Evolutionary conservation across 2,329 filamentous ascomycete genomes (phyloP).

Genomic region (Diaporthe capsici): DNA sequence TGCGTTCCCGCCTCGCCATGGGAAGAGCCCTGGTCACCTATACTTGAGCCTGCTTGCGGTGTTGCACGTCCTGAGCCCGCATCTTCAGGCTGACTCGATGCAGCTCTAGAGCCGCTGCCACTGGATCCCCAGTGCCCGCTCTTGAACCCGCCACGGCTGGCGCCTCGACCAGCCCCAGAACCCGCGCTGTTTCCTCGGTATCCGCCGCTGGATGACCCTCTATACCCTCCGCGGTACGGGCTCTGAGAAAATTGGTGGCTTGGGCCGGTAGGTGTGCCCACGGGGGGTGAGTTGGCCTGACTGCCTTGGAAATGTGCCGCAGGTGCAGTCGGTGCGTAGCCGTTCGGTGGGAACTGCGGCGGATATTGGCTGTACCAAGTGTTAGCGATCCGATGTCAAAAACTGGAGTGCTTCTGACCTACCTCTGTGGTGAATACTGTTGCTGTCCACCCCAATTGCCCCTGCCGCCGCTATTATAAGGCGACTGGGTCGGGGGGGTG

Average conservation of each 20-base stretch:
- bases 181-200: constrained; percentile 74
- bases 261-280: constrained; percentile 72
- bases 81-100: constrained; percentile 49
- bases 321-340: constrained; percentile 62
- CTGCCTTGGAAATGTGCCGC: constrained; percentile 68
- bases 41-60: constrained; percentile 42
- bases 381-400: constrained; percentile 45
- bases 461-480: constrained; percentile 57
- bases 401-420: constrained; percentile 45
- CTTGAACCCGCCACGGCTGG: constrained; percentile 73
- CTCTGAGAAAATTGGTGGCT: constrained; percentile 66
- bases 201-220: constrained; percentile 62
- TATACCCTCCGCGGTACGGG: constrained; percentile 60
- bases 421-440: constrained; percentile 59
- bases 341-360: constrained; percentile 70
- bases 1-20: constrained; percentile 54
- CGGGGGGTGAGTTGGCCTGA: constrained; percentile 60
- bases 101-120: constrained; percentile 53
- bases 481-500: constrained; percentile 59
- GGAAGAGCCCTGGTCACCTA: constrained; percentile 34
- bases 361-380: constrained; percentile 69
- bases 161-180: constrained; percentile 61
- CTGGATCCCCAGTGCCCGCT: constrained; percentile 79
- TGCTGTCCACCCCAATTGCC: constrained; percentile 55
- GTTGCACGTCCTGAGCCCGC: constrained; percentile 45